Percentiles rank a stretch among this genome's conserved stretches.
These are phyloP conservation scores for Penicillium sp. DNA, from an alignment of 2,329 filamentous ascomycete genomes.

Conservation along the genomic window DNA sequence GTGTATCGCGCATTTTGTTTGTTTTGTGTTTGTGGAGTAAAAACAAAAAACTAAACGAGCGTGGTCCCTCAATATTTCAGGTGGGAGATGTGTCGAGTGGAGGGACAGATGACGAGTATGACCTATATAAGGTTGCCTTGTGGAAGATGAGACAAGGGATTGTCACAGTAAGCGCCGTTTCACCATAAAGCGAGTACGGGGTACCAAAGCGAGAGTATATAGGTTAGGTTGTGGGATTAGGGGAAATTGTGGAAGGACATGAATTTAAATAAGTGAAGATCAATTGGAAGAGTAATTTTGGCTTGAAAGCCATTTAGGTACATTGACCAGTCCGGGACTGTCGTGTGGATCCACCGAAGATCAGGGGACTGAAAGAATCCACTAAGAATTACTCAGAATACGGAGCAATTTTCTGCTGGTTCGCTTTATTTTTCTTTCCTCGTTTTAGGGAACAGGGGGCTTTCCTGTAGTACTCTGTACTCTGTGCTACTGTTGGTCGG, in stretches of 20 bases:
- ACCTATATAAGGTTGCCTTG: background rate
- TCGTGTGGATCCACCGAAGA: constrained; percentile 16
- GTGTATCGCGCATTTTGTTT: constrained; percentile 33
- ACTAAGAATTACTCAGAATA: constrained; percentile 2
- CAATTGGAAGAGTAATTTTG: background rate
- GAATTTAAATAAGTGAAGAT: background rate
- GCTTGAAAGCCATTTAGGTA: background rate
- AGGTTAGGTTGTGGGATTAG: background rate
- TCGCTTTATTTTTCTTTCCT: background rate
- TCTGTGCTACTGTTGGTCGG: background rate
- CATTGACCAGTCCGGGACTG: background rate
- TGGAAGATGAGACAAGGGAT: constrained; percentile 17
- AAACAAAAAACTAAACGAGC: background rate
- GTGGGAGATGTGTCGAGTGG: background rate
- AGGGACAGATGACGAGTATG: background rate
- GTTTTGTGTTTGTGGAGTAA: background rate
- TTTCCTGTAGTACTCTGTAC: background rate
- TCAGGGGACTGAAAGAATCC: constrained; percentile 13
- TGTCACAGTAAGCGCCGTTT: constrained; percentile 18
- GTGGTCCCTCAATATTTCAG: background rate
- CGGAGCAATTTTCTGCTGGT: background rate
- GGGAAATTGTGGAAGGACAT: background rate
- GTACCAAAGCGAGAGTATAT: constrained; percentile 4
- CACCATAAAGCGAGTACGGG: background rate
- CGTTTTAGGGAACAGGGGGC: background rate